Base-by-base conservation (phyloP, 2,329 filamentous ascomycete genomes). In the Dactylonectria estremocensis region DNA sequence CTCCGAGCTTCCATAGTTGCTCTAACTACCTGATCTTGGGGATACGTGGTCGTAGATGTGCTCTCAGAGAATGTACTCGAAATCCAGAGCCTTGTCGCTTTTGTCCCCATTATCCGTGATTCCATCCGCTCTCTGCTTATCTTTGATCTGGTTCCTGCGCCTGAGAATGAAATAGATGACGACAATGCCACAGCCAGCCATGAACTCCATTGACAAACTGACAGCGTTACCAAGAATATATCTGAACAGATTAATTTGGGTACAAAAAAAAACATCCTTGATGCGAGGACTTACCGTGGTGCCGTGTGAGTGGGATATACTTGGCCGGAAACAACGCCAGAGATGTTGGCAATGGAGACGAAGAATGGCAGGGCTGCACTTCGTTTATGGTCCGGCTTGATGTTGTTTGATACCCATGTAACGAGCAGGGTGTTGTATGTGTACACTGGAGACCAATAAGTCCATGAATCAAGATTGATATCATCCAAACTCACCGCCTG, bases 361-460 rank as follows among this genome's bases (percentile, higher is more conserved):
- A 55, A 55, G 2, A 62, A 46, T 6, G 61, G 61, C 53, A 63
- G 22, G 3, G 52, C 53, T 14, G 52, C 61, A 18, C 52, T 56
- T n/a, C 61, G 43, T 20, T 63, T 63, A 20, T 49, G 52, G 33
- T 63, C 61, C 4, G 61, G 61, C 24, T 56, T 56, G 22, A 63
- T 63, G 28, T 63, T 63, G 45, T 57, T 63, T 24, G 53, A 63
- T 10, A 63, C 52, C 61, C 61, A 63, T 9, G 61, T 53, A 11
- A 63, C 52, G 9, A 63, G 52, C 6, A 63, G 16, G 1, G 52
- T 50, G 33, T 63, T 63, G 33, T 56, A 63, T 14, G 61, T 40
- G 18, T 61, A 61, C n/a, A 61, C 59, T 61, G 14, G 40, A 20
- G 22, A 46, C 22, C 2, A 8, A 28, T 43, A n/a, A 11, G 24